These are phyloP conservation scores for Mycosphaerella sp. DNA, from an alignment of 2,329 filamentous ascomycete species.

Conservation along the genomic window DNA sequence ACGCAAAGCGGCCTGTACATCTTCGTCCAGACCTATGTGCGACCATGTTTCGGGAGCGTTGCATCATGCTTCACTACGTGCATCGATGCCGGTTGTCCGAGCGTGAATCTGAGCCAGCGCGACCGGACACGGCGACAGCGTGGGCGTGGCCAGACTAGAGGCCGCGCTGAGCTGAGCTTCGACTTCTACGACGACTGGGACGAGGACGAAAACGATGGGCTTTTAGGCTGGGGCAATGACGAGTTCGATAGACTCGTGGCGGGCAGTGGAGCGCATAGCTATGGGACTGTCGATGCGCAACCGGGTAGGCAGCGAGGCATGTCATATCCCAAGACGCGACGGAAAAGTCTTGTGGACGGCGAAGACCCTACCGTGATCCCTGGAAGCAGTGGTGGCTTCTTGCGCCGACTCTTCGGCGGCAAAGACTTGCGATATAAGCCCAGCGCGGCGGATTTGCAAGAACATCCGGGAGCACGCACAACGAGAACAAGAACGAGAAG, in stretches of 20 bases:
- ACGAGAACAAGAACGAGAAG: constrained; percentile 20
- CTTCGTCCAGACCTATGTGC: constrained; percentile 78
- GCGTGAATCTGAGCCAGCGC: constrained; percentile 33
- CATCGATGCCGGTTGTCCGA: constrained; percentile 52
- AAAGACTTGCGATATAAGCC: constrained; percentile 78
- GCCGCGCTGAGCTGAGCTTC: constrained; percentile 75
- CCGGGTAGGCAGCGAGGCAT: constrained; percentile 71
- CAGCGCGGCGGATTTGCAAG: constrained; percentile 82
- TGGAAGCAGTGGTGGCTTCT: constrained; percentile 71
- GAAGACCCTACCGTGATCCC: constrained; percentile 83
- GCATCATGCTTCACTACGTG: constrained; percentile 59
- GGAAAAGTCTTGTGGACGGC: constrained; percentile 51
- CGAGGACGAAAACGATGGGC: constrained; percentile 55
- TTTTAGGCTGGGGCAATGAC: constrained; percentile 70
- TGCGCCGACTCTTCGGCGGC: constrained; percentile 76
- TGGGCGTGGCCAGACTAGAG: constrained; percentile 55
- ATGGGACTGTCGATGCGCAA: constrained; percentile 32
- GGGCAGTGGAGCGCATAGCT: constrained; percentile 51
- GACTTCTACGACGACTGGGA: constrained; percentile 99
- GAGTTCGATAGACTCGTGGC: constrained; percentile 80
- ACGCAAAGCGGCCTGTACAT: constrained; percentile 88
- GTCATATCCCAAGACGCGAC: constrained; percentile 61
- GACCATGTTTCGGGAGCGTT: constrained; percentile 68
- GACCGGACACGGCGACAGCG: constrained; percentile 57
- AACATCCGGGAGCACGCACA: constrained; percentile 62